A percentile compares a stretch with the other conserved stretches of the same genome.
Conservation (phyloP, 1,284 basidiomycete species). For the Ceratorhiza oryzae-sativae region DNA sequence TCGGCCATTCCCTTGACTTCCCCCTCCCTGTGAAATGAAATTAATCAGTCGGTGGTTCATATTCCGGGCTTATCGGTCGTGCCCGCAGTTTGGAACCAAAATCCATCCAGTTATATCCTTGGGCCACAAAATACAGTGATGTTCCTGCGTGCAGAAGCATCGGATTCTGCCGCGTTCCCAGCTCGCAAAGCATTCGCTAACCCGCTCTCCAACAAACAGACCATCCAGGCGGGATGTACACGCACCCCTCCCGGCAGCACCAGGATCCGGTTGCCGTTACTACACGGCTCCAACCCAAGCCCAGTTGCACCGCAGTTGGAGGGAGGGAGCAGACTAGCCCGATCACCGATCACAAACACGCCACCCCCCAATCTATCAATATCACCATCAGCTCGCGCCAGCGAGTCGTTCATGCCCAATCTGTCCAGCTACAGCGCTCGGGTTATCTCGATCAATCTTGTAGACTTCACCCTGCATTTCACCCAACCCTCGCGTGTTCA, state of each 20-base stretch:
- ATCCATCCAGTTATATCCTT: neutral
- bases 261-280: neutral
- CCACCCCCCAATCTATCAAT: neutral
- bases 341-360: neutral
- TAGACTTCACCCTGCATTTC: neutral
- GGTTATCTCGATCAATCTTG: no score
- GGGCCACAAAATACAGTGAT: neutral
- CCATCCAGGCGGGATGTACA: neutral
- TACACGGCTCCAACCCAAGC: neutral
- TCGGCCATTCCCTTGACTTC: conserved; percentile 97
- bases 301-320: neutral
- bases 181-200: neutral
- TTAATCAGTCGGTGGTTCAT: neutral
- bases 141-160: neutral
- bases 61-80: no score
- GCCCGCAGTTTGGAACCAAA: no score
- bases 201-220: neutral
- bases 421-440: no score
- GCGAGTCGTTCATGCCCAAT: neutral
- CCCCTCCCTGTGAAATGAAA: conserved; percentile 56
- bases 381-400: neutral
- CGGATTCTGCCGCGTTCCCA: neutral
- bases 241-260: neutral
- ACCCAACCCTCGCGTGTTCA: neutral
- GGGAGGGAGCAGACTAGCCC: neutral